Conservation (phyloP, 768 basidiomycete genomes). For the Leucocoprinus sp. region DNA sequence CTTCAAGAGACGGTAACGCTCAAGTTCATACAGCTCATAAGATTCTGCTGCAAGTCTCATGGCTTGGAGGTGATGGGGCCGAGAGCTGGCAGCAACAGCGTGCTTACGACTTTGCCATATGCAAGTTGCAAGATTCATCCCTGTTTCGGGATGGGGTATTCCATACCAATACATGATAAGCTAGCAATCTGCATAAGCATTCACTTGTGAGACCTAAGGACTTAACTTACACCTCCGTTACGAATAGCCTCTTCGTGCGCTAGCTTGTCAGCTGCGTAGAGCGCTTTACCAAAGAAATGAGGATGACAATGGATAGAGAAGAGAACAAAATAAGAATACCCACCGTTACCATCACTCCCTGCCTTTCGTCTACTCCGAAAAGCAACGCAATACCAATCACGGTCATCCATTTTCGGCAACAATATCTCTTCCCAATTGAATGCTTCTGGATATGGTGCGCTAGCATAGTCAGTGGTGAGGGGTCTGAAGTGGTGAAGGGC, state of each 20-base stretch:
- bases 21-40: conserved; percentile 74
- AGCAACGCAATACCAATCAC: conserved; percentile 90
- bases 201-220: conserved; percentile 1
- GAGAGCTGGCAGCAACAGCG: conserved; percentile 71
- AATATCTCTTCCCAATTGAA: conserved; percentile 83
- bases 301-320: neutral
- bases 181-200: conserved; percentile 24
- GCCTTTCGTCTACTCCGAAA: conserved; percentile 74
- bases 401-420: conserved; percentile 61
- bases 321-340: conserved; percentile 17
- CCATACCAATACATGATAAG: conserved; percentile 95
- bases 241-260: conserved; percentile 92
- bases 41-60: conserved; percentile 71
- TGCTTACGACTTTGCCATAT: conserved; percentile 89
- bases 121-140: conserved; percentile 90
- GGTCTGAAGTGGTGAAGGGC: conserved; percentile 76
- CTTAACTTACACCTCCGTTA: conserved; percentile 66
- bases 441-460: conserved; percentile 54
- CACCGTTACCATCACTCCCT: conserved; percentile 63
- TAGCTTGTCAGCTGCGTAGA: conserved; percentile 79
- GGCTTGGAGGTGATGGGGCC: conserved; percentile 75
- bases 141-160: conserved; percentile 61
- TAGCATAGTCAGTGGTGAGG: conserved; percentile 50
- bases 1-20: conserved; percentile 71
- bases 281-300: conserved; percentile 30